phyloP scores from a whole-genome alignment of 345 rosid species.

The Brassica incana region DNA sequence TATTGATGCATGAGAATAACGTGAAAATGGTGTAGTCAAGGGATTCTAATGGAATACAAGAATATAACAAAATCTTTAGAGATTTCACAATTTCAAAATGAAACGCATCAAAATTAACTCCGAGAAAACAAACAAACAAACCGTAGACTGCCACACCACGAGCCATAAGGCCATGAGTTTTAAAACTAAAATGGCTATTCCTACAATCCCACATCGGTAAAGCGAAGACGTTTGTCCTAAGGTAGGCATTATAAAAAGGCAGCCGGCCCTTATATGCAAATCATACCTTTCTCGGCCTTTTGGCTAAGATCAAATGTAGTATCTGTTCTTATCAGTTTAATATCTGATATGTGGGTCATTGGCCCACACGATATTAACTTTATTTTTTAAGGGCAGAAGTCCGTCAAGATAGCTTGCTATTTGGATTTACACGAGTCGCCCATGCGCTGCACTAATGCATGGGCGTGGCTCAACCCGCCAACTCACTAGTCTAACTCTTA shows the following conservation, averaged over 20 bases:
- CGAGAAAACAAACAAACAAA: too few relatives aligned
- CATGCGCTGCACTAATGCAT: neutral
- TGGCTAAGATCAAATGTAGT: constrained; percentile 71
- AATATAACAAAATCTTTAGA: too few relatives aligned
- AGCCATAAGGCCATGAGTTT: too few relatives aligned
- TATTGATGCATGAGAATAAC: too few relatives aligned
- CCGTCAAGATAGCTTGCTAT: neutral
- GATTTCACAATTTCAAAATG: neutral
- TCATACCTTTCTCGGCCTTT: constrained; percentile 68
- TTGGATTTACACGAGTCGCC: neutral
- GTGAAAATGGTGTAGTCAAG: too few relatives aligned
- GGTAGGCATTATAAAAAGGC: neutral
- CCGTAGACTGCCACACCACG: too few relatives aligned
- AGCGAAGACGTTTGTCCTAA: neutral
- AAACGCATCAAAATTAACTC: neutral
- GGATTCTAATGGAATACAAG: too few relatives aligned
- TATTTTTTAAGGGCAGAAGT: neutral
- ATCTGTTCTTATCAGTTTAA: constrained; percentile 65
- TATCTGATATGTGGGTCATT: constrained; percentile 36
- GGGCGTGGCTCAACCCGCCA: neutral
- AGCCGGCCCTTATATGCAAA: accelerated
- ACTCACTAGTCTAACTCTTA: neutral
- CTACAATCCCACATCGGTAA: neutral
- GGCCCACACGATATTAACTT: neutral
- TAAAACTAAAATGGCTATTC: neutral